phyloP scores from a whole-genome alignment of 345 rosid species.

The Brassica juncea region DNA sequence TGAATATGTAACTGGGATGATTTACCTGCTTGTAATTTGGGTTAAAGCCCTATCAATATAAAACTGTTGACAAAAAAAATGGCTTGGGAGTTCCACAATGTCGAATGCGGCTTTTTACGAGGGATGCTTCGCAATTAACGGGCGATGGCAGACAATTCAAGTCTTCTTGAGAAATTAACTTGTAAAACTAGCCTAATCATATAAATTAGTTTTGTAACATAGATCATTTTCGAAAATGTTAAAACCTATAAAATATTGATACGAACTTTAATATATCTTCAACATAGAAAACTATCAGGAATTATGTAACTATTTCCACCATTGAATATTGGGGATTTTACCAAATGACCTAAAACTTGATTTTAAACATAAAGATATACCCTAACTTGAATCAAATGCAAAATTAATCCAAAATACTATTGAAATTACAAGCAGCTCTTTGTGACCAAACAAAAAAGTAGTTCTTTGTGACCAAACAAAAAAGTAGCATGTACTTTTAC shows the following conservation, averaged over 20 bases:
- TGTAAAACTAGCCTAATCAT: not conserved
- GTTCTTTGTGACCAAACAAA: no score
- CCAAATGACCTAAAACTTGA: no score
- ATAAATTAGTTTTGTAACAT: not conserved
- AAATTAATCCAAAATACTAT: no score
- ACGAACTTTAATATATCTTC: not conserved
- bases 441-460: no score
- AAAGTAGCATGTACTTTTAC: no score
- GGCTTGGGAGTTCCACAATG: slow-evolving; percentile 14
- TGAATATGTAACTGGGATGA: not conserved
- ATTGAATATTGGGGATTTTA: no score
- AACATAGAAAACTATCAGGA: not conserved
- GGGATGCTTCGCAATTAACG: slow-evolving; percentile 13
- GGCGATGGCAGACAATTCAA: slow-evolving; percentile 4
- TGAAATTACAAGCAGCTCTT: no score
- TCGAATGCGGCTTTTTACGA: not conserved
- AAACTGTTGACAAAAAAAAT: not conserved
- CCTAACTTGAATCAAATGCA: no score
- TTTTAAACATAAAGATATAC: no score
- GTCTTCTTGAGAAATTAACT: not conserved
- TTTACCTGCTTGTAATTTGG: not conserved
- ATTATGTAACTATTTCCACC: not conserved
- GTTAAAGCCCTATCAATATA: not conserved
- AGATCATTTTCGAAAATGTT: not conserved
- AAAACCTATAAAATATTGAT: not conserved